phyloP scores from a whole-genome alignment of 257 asterid species.

The Eustoma russellianum region DNA sequence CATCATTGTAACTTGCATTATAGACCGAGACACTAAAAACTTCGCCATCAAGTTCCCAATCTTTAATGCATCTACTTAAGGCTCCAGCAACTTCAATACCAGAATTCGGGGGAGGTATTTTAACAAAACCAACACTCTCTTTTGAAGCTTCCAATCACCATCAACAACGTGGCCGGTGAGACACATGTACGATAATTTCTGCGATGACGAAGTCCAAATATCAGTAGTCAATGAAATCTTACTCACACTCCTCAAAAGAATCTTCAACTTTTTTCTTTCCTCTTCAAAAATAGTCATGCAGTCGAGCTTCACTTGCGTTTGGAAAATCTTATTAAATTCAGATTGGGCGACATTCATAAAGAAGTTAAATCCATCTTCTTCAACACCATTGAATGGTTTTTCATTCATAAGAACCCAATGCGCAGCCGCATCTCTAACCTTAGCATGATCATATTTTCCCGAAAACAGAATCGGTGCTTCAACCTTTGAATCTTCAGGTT shows the following conservation, averaged over 20 bases:
- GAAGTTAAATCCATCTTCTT: too few relatives aligned
- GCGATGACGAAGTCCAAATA: neutral
- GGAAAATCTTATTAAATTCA: neutral
- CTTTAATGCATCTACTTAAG: neutral
- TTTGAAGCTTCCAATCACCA: neutral
- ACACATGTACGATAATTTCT: neutral
- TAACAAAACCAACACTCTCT: neutral
- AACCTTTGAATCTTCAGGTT: too few relatives aligned
- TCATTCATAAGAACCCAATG: too few relatives aligned
- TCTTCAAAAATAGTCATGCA: neutral
- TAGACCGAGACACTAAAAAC: neutral
- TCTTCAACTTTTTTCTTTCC: neutral
- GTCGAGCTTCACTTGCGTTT: neutral
- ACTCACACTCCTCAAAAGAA: neutral
- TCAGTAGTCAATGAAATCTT: neutral
- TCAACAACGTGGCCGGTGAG: constrained; percentile 1
- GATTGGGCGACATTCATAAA: neutral
- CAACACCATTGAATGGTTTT: too few relatives aligned
- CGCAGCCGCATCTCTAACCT: too few relatives aligned
- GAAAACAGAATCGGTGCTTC: too few relatives aligned
- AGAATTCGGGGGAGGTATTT: neutral
- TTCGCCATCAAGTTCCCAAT: constrained; percentile 1
- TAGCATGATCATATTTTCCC: too few relatives aligned
- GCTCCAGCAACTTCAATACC: constrained; percentile 1
- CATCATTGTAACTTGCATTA: constrained; percentile 1